Conservation (phyloP, 352 stramenopile genomes). For the Pythium angustatum region DNA sequence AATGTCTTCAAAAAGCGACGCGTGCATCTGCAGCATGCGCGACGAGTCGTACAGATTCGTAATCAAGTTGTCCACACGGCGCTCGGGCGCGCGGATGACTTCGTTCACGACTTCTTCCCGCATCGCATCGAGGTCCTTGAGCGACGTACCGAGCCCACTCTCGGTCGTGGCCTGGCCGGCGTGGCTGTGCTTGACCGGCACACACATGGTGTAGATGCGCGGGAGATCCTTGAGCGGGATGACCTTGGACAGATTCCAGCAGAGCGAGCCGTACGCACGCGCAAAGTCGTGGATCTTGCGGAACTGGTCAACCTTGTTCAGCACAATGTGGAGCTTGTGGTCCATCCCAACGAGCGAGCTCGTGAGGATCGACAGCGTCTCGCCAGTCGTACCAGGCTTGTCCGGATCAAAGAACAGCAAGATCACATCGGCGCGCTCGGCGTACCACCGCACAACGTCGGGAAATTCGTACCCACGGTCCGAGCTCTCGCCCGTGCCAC, state of each 20-base stretch:
- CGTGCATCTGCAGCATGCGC: conserved; percentile 95
- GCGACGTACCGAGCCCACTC: conserved; percentile 66
- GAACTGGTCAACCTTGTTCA: conserved; percentile 99
- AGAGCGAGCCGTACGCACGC: conserved; percentile 97
- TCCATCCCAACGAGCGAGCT: conserved; percentile 97
- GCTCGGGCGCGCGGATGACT: conserved; percentile 96
- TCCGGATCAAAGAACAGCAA: conserved; percentile 99
- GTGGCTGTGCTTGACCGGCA: conserved; percentile 84
- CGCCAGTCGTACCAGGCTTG: conserved; percentile 98
- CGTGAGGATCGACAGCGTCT: conserved; percentile 98
- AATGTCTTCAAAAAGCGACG: conserved; percentile 84
- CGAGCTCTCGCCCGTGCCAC: conserved; percentile 51
- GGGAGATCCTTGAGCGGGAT: conserved; percentile 99
- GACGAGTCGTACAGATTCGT: conserved; percentile 96
- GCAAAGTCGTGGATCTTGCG: conserved; percentile 99
- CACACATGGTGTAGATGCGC: conserved; percentile 99
- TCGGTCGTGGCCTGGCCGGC: conserved; percentile 46
- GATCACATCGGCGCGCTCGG: conserved; percentile 98
- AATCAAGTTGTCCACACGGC: conserved; percentile 99
- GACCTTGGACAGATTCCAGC: conserved; percentile 98
- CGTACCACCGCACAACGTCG: conserved; percentile 97
- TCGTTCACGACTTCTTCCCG: conserved; percentile 97
- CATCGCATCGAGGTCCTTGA: conserved; percentile 95
- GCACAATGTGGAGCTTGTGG: conserved; percentile 99
- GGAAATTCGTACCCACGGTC: conserved; percentile 98